Base-by-base conservation (phyloP, 345 rosid species). In the Cochlearia excelsa region DNA sequence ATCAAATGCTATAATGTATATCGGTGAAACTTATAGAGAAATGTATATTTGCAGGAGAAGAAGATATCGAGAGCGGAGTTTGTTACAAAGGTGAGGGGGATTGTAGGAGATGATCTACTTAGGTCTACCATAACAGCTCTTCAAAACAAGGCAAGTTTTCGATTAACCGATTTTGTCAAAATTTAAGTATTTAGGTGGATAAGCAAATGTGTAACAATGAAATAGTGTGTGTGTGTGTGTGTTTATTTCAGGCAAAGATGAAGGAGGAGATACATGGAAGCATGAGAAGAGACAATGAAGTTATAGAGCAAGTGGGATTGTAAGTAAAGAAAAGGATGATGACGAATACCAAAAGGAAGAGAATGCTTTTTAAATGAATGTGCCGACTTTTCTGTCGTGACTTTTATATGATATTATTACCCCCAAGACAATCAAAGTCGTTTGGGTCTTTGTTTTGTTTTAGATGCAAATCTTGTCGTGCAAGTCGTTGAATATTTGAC, bases 61-160 rank as follows among this genome's bases (percentile, higher is more conserved):
- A 76, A 73, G 73, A 73, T 91, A 23, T 79, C 61, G 34, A 71
- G 95, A 27, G 84, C 67, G 1, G 93, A 86, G n/a, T 88, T 91
- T 66, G 85, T 91, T 51, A 82, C 70, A 62, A 83, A 72, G 57
- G 66, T 91, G 70, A 71, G 98, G 46, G 59, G 66, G 55, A 67
- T 76, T 29, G 93, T 91, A 8, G 98, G 96, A 43, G 96, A 91
- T 76, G 62, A 39, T 34, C 60, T 91, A 55, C 79, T 91, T 63
- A 80, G 82, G 67, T 75, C 92, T 16, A 86, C 88, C 0, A 80
- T 91, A 71, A 77, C 77, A 54, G 71, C 80, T 66, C 88, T 93
- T 61, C 99, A 83, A 26, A 55, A 80, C 77, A 66, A 71, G 70
- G 75, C 33, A 65, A 39, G 75, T 57, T 49, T 3, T 33, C 3